These are phyloP conservation scores for Carex sylvatica DNA, from an alignment of 202 grass and related monocot species.

Conservation along the genomic window DNA sequence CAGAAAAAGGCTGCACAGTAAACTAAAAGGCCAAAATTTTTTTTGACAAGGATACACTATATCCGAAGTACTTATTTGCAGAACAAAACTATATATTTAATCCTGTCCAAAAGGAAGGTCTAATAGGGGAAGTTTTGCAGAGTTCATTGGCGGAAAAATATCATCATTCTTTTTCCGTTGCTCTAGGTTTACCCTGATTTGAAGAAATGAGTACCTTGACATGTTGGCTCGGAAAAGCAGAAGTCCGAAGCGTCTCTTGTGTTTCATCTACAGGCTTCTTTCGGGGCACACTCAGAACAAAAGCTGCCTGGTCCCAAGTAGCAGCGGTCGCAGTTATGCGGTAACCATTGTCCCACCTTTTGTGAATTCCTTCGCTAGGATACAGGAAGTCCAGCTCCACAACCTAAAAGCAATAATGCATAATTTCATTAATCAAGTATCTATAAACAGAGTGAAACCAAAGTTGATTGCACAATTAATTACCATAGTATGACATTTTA, in stretches of 20 bases:
- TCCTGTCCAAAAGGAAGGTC: neutral
- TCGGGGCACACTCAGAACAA: conserved; percentile 85
- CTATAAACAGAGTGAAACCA: neutral
- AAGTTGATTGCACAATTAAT: neutral
- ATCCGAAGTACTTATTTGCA: neutral
- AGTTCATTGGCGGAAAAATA: neutral
- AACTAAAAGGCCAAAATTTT: neutral
- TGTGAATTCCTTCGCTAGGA: conserved; percentile 96
- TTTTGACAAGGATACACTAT: conserved; percentile 26
- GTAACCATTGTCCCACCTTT: conserved; percentile 88
- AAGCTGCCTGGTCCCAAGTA: conserved; percentile 84
- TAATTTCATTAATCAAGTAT: conserved; percentile 16
- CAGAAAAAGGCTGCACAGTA: neutral
- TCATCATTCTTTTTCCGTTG: neutral
- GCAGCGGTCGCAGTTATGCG: conserved; percentile 89
- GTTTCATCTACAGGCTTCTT: conserved; percentile 79
- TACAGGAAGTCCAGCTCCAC: conserved; percentile 97
- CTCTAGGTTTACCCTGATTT: neutral
- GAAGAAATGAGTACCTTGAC: conserved; percentile 57
- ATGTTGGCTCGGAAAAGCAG: conserved; percentile 89
- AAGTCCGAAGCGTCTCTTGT: conserved; percentile 92
- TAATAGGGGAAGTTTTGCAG: neutral
- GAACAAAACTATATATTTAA: neutral
- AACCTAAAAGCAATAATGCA: conserved; percentile 50
- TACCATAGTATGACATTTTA: neutral